Conservation (phyloP, 2,329 filamentous ascomycete genomes). For the Aureobasidium sp. region DNA sequence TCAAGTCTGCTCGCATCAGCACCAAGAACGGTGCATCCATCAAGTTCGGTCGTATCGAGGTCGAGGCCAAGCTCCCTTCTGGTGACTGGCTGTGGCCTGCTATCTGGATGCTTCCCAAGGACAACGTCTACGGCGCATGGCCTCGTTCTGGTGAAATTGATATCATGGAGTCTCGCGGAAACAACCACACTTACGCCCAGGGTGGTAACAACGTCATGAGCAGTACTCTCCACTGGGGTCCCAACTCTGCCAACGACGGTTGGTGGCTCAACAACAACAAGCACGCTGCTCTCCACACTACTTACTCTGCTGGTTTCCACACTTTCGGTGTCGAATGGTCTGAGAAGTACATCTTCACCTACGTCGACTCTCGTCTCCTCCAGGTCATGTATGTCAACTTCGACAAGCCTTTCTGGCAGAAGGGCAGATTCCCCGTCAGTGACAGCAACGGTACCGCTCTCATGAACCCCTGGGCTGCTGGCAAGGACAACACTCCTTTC, state of each 20-base stretch:
- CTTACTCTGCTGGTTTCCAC: conserved; percentile 60
- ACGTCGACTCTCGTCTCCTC: conserved; percentile 68
- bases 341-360: conserved; percentile 80
- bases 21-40: conserved; percentile 62
- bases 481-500: conserved; percentile 30
- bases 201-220: conserved; percentile 76
- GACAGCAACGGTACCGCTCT: conserved; percentile 29
- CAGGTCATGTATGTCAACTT: conserved; percentile 67
- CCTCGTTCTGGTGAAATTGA: conserved; percentile 77
- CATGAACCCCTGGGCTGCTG: conserved; percentile 30
- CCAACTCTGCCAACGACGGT: conserved; percentile 59
- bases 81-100: conserved; percentile 88
- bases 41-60: conserved; percentile 74
- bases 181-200: conserved; percentile 66
- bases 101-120: conserved; percentile 80
- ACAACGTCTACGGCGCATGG: conserved; percentile 66
- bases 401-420: conserved; percentile 31
- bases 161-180: conserved; percentile 70
- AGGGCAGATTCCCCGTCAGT: conserved; percentile 28
- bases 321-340: conserved; percentile 80
- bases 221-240: conserved; percentile 76
- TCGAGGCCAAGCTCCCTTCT: conserved; percentile 63
- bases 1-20: conserved; percentile 69
- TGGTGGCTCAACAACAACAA: conserved; percentile 82
- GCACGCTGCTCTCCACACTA: conserved; percentile 63